Percentiles rank a stretch among this genome's conserved stretches.
Conservation (phyloP, 2,329 filamentous ascomycete genomes). For the Aureobasidium sp. region DNA sequence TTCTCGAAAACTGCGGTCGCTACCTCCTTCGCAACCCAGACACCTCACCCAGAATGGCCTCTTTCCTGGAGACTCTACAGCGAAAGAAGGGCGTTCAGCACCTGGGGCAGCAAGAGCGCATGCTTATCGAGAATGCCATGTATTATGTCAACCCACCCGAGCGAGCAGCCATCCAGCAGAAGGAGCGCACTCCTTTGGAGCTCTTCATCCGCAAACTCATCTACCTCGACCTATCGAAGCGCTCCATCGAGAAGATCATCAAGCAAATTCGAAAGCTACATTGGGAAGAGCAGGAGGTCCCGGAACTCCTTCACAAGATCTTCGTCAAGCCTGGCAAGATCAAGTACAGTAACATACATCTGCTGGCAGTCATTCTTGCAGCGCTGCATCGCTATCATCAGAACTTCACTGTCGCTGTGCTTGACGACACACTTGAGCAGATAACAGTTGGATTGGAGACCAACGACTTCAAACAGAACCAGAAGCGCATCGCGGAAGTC, state of each 20-base stretch:
- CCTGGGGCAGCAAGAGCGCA: slow-evolving; percentile 89
- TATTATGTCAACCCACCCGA: slow-evolving; percentile 97
- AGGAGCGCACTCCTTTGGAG: slow-evolving; percentile 89
- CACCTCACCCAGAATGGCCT: slow-evolving; percentile 85
- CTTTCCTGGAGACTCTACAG: slow-evolving; percentile 89
- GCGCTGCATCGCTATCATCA: slow-evolving; percentile 89
- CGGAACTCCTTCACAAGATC: slow-evolving; percentile 74
- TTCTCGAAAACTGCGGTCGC: slow-evolving; percentile 92
- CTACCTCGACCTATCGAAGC: slow-evolving; percentile 88
- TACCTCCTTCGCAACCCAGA: slow-evolving; percentile 90
- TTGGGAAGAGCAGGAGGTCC: slow-evolving; percentile 90
- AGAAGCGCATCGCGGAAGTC: slow-evolving; percentile 87
- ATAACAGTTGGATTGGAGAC: slow-evolving; percentile 83
- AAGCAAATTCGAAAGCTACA: slow-evolving; percentile 93
- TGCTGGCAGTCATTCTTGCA: slow-evolving; percentile 82
- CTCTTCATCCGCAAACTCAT: slow-evolving; percentile 88
- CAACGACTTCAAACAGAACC: slow-evolving; percentile 97
- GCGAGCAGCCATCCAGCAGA: slow-evolving; percentile 88
- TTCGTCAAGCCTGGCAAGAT: slow-evolving; percentile 96
- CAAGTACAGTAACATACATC: slow-evolving; percentile 93
- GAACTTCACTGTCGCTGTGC: slow-evolving; percentile 80
- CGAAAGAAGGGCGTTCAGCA: slow-evolving; percentile 95
- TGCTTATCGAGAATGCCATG: slow-evolving; percentile 96
- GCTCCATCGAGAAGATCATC: slow-evolving; percentile 86
- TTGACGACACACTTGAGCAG: slow-evolving; percentile 85